Evolutionary conservation across 495 filamentous ascomycete genomes (phyloP), one percentile per base, ranked within the genome.

Genomic region (Evernia prunastri): DNA sequence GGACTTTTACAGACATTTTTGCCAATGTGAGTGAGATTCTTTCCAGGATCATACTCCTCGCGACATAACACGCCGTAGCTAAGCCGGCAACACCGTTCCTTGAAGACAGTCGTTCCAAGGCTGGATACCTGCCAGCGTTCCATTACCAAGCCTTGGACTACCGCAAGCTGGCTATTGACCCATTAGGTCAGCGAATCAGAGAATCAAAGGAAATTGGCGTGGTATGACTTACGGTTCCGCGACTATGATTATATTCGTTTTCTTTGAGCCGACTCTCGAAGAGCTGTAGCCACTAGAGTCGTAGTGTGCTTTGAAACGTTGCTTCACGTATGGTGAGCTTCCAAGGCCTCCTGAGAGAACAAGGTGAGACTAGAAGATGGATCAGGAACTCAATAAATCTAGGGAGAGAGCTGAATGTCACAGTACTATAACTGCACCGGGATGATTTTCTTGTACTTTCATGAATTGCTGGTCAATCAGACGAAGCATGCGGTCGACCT

Each of bases 271-370:
- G 11, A 75, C 73, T 64, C 75, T 72, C 17, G 39, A 67, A 0
- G 63, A 62, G 4, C 58, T 63, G 1, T 66, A n/a, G n/a, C n/a
- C 63, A 11, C 69, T 66, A 11, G 65, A 67, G 15, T 65, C 71
- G 65, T 79, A 81, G 31, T 71, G 70, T 11, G 78, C 67, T 31
- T 78, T 63, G 12, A 84, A 73, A 11, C 75, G 67, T 43, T 79
- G 70, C 39, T 75, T 70, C 5, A 89, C 78, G 64, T 89, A 88
- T 20, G 79, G 73, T 0, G 84, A 87, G 68, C 84, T 86, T 17
- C 86, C 85, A 7, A 88, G 80, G 3, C 86, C 86, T 7, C 86
- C 86, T 0, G 84, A 87, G 8, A 89, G 74, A 5, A 89, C 77
- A 35, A 87, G 73, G 62, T 86, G 80, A 39, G 69, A 73, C 79